Conservation (phyloP, 208 protist species). For the Phytomonas sp. region DNA sequence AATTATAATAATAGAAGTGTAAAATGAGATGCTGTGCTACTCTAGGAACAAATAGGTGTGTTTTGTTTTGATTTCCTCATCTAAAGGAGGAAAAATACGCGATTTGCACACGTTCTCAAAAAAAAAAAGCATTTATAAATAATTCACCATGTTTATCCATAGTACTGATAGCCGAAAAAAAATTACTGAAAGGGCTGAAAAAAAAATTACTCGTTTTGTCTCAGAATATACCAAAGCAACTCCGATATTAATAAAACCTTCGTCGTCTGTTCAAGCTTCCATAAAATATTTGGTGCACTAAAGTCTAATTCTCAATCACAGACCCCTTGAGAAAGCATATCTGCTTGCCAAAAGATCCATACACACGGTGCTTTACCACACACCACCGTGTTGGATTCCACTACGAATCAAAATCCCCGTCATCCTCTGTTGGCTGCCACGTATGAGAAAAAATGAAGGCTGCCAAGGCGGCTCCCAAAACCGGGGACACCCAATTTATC, state of each 20-base stretch:
- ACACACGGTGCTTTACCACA: not conserved
- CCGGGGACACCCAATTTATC: conserved; percentile 78
- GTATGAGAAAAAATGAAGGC: conserved; percentile 65
- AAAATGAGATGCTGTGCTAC: not conserved
- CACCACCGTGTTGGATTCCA: not conserved
- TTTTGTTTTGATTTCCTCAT: not conserved
- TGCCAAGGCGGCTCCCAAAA: conserved; percentile 50
- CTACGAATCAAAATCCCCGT: not conserved
- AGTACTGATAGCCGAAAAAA: not conserved
- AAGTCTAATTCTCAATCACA: not conserved
- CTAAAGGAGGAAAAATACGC: not conserved
- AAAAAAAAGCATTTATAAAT: not conserved
- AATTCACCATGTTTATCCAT: not conserved
- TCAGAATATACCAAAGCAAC: not conserved
- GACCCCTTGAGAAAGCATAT: not conserved
- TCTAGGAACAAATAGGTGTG: not conserved
- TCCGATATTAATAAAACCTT: not conserved
- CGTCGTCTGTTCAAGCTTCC: not conserved
- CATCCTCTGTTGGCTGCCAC: conserved; percentile 31
- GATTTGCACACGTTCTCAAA: not conserved
- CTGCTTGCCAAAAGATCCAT: not conserved
- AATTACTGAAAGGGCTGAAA: not conserved
- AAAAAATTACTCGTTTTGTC: not conserved
- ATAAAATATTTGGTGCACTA: not conserved
- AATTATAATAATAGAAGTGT: not conserved